phyloP scores from a whole-genome alignment of 2,329 filamentous ascomycete species.

The Fusarium sp. region DNA sequence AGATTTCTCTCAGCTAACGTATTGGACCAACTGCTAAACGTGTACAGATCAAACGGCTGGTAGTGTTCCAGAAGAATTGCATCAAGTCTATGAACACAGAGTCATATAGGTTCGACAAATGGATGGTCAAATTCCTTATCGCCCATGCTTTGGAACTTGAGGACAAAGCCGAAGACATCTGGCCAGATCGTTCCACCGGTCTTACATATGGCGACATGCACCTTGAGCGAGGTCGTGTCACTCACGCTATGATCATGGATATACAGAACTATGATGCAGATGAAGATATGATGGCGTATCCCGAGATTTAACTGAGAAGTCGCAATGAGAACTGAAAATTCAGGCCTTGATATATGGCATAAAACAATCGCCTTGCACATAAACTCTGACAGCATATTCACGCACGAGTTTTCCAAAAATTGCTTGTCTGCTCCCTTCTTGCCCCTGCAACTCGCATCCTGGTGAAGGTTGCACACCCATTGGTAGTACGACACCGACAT shows the following conservation, averaged over 20 bases:
- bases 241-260: constrained; percentile 43
- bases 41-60: constrained; percentile 52
- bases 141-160: constrained; percentile 53
- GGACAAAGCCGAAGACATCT: constrained; percentile 51
- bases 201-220: constrained; percentile 13
- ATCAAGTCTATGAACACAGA: constrained; percentile 48
- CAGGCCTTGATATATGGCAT: too few species aligned
- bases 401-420: too few species aligned
- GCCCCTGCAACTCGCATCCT: too few species aligned
- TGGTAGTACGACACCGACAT: too few species aligned
- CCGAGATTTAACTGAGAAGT: too few species aligned
- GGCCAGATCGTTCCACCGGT: constrained; percentile 4
- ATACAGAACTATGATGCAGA: constrained; percentile 27
- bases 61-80: constrained; percentile 54
- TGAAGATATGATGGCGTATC: not conserved
- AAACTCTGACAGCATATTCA: too few species aligned
- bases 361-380: too few species aligned
- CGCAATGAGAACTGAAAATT: too few species aligned
- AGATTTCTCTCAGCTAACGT: rapidly evolving
- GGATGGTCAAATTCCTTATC: constrained; percentile 63
- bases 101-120: constrained; percentile 62
- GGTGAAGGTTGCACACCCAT: too few species aligned
- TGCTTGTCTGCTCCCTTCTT: too few species aligned
- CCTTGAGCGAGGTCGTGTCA: constrained; percentile 41
- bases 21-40: not conserved